Conservation (phyloP, 2,329 filamentous ascomycete genomes). For the Cladophialophora chaetospira region DNA sequence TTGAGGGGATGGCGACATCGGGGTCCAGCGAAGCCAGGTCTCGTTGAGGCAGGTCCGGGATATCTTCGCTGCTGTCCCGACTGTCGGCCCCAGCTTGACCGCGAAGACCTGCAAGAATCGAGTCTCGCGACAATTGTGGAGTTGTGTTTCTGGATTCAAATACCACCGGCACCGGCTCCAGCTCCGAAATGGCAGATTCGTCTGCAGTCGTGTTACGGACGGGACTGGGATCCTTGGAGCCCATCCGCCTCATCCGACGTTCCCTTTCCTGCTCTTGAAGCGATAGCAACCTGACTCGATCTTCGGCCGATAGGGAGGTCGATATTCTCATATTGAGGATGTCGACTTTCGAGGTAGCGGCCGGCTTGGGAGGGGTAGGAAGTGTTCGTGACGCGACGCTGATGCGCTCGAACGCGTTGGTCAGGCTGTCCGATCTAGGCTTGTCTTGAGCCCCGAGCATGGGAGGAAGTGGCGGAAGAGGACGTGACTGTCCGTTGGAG, state of each 20-base stretch:
- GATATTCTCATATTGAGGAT: constrained; percentile 74
- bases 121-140: constrained; percentile 70
- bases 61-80: constrained; percentile 46
- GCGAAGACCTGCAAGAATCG: constrained; percentile 80
- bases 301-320: constrained; percentile 78
- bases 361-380: constrained; percentile 70
- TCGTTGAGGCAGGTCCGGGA: constrained; percentile 27
- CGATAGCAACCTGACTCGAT: constrained; percentile 83
- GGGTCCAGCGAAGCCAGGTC: constrained; percentile 63
- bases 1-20: constrained; percentile 84
- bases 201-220: constrained; percentile 39
- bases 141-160: constrained; percentile 67
- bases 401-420: constrained; percentile 72
- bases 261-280: constrained; percentile 69
- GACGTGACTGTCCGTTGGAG: constrained; percentile 79
- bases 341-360: constrained; percentile 72
- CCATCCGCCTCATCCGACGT: constrained; percentile 67
- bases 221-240: constrained; percentile 41
- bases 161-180: constrained; percentile 49
- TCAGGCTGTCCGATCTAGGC: constrained; percentile 44
- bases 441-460: constrained; percentile 31
- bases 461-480: constrained; percentile 80
- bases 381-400: constrained; percentile 67
- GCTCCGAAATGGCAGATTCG: constrained; percentile 37
- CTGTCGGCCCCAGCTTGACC: constrained; percentile 60